Percentiles rank a stretch among this genome's conserved stretches.
phyloP scores from a whole-genome alignment of 768 basidiomycete genomes.

The Kwoniella dendrophila region DNA sequence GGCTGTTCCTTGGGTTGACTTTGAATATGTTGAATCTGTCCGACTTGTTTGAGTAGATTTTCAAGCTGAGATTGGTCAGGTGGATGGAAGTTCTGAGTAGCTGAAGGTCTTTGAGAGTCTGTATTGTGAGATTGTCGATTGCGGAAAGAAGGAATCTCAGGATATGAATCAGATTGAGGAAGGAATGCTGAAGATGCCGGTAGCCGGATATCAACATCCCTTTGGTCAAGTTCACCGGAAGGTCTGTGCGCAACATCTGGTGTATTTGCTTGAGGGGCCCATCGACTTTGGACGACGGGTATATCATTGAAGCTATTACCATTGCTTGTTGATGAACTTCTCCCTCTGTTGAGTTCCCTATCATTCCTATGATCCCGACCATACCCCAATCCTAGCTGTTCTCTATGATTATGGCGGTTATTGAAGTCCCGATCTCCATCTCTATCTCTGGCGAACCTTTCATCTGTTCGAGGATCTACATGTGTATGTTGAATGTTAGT shows the following conservation, averaged over 20 bases:
- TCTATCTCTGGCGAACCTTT: background rate
- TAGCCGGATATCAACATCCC: too few species aligned
- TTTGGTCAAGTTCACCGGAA: too few species aligned
- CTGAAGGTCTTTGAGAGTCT: background rate
- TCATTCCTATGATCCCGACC: background rate
- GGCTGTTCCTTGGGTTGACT: background rate
- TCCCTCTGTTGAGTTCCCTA: background rate
- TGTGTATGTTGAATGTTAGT: too few species aligned
- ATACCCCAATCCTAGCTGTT: background rate
- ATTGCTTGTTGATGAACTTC: background rate
- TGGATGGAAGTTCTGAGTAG: background rate
- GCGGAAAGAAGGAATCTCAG: background rate
- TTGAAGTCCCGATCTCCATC: background rate
- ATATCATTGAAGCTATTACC: slow-evolving; percentile 3
- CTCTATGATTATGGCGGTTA: background rate
- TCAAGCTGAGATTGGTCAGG: background rate
- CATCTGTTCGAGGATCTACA: too few species aligned
- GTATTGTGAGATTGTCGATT: background rate
- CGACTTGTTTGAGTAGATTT: background rate
- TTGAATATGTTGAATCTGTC: background rate
- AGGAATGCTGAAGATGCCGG: background rate
- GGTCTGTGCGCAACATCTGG: background rate
- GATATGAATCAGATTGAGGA: background rate
- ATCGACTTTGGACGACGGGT: slow-evolving; percentile 12
- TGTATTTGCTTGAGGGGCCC: slow-evolving; percentile 5